These are phyloP conservation scores for Calonectria montana DNA, from an alignment of 2,329 filamentous ascomycete species.

Conservation along the genomic window DNA sequence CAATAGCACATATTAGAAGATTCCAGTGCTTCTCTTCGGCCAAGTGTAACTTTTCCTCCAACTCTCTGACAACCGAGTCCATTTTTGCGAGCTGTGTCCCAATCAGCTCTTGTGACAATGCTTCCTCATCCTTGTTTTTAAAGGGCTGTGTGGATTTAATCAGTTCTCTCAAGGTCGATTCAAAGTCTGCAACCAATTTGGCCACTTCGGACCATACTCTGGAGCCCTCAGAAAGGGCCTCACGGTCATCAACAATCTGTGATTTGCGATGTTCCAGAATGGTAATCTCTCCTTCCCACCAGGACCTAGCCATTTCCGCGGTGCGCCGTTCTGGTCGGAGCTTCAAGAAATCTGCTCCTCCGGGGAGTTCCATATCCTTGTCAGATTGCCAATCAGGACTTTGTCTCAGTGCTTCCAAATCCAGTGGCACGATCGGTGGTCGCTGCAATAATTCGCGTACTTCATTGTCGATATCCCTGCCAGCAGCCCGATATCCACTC, in stretches of 20 bases:
- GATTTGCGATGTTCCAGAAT: slow-evolving; percentile 65
- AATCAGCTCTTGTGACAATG: slow-evolving; percentile 53
- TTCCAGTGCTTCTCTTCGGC: slow-evolving; percentile 77
- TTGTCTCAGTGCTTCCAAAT: slow-evolving; percentile 55
- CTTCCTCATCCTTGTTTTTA: slow-evolving; percentile 46
- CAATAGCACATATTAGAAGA: slow-evolving; percentile 78
- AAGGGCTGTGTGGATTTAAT: slow-evolving; percentile 53
- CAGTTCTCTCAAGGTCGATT: slow-evolving; percentile 68
- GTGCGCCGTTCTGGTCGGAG: slow-evolving; percentile 75
- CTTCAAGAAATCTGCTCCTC: slow-evolving; percentile 66
- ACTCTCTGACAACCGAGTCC: slow-evolving; percentile 62
- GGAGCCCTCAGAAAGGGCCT: slow-evolving; percentile 75
- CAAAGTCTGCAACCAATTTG: slow-evolving; percentile 71
- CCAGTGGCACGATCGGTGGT: slow-evolving; percentile 66
- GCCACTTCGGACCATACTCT: slow-evolving; percentile 74
- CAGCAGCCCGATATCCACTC: slow-evolving; percentile 75
- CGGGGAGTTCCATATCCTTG: slow-evolving; percentile 43
- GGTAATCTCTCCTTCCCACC: slow-evolving; percentile 74
- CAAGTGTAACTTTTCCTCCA: slow-evolving; percentile 65
- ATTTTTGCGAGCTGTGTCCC: slow-evolving; percentile 65
- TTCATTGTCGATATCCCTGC: slow-evolving; percentile 74
- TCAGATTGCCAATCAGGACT: slow-evolving; percentile 24
- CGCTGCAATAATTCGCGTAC: slow-evolving; percentile 68
- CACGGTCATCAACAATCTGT: slow-evolving; percentile 69
- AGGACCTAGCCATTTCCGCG: slow-evolving; percentile 75